phyloP scores from a whole-genome alignment of 2,329 filamentous ascomycete genomes.

The Neofusicoccum kwambonambiense region DNA sequence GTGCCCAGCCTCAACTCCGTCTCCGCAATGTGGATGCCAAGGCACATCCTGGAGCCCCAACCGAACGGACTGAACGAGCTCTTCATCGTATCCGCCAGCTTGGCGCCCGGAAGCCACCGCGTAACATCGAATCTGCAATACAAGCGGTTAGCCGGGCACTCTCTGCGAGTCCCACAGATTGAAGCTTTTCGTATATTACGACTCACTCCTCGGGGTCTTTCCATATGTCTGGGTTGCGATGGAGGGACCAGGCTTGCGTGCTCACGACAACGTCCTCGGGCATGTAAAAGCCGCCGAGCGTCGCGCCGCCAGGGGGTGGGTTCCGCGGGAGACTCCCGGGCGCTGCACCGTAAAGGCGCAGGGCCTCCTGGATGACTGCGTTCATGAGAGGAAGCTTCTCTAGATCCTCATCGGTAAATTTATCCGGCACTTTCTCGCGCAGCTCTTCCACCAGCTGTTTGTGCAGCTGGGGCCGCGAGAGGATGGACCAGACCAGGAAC shows the following conservation, averaged over 20 bases:
- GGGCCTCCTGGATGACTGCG: slow-evolving; percentile 39
- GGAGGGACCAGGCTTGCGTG: slow-evolving; percentile 40
- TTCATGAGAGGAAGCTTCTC: slow-evolving; percentile 33
- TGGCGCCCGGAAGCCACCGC: slow-evolving; percentile 28
- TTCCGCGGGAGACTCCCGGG: slow-evolving; percentile 36
- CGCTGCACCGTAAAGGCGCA: slow-evolving; percentile 38
- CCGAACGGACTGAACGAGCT: slow-evolving; percentile 68
- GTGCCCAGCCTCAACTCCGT: slow-evolving; percentile 56
- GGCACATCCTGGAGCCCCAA: slow-evolving; percentile 65
- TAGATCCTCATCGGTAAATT: slow-evolving; percentile 27
- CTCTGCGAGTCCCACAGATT: no score
- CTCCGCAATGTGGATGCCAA: slow-evolving; percentile 66
- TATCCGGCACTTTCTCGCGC: slow-evolving; percentile 7
- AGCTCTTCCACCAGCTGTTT: slow-evolving; percentile 17
- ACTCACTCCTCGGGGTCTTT: neutral
- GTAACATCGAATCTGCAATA: slow-evolving; percentile 31
- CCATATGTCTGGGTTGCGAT: slow-evolving; percentile 28
- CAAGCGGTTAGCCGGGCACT: no score
- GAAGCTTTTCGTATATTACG: no score
- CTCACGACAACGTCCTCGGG: slow-evolving; percentile 35
- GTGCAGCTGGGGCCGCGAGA: slow-evolving; percentile 21
- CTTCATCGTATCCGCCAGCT: slow-evolving; percentile 35
- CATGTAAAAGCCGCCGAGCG: slow-evolving; percentile 34
- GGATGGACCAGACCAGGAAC: slow-evolving; percentile 35
- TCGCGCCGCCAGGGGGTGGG: slow-evolving; percentile 34